A percentile compares a stretch with the other conserved stretches of the same genome.
These are phyloP conservation scores for Violaceomyces palustris DNA, from an alignment of 1,284 basidiomycete genomes.

Conservation along the genomic window DNA sequence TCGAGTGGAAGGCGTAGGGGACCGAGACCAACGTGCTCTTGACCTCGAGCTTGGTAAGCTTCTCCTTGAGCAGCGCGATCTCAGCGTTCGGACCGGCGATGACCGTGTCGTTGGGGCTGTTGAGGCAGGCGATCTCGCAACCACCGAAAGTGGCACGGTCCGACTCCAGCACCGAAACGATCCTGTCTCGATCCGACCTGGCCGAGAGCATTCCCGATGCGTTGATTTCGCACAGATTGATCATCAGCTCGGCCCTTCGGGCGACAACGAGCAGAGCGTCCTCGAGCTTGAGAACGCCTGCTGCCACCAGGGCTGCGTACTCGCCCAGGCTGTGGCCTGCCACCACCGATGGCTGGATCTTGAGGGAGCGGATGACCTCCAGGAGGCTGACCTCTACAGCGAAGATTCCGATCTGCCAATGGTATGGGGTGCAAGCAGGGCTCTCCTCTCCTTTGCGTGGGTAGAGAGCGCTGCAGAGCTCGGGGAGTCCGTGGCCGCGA, in stretches of 20 bases:
- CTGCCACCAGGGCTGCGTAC: slow-evolving; percentile 22
- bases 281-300: slow-evolving; percentile 12
- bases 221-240: slow-evolving; percentile 17
- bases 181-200: slow-evolving; percentile 2
- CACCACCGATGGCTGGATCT: slow-evolving; percentile 5
- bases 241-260: slow-evolving; percentile 18
- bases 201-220: slow-evolving; percentile 30
- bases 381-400: slow-evolving; percentile 16
- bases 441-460: no score
- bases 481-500: slow-evolving; percentile 7
- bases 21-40: slow-evolving; percentile 26
- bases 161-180: slow-evolving; percentile 9
- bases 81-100: slow-evolving; percentile 16
- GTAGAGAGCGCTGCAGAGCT: no score
- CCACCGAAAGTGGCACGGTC: no score
- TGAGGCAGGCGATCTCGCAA: slow-evolving; percentile 22
- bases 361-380: no score
- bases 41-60: slow-evolving; percentile 10
- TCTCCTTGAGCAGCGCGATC: no score
- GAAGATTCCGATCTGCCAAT: slow-evolving; percentile 26
- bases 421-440: slow-evolving; percentile 3
- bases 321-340: slow-evolving; percentile 35
- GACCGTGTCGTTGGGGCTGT: slow-evolving; percentile 26
- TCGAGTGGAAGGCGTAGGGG: slow-evolving; percentile 31
- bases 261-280: slow-evolving; percentile 26